Evolutionary conservation across 1,284 basidiomycete species (phyloP).

Genomic region (Sutorius eximius): DNA sequence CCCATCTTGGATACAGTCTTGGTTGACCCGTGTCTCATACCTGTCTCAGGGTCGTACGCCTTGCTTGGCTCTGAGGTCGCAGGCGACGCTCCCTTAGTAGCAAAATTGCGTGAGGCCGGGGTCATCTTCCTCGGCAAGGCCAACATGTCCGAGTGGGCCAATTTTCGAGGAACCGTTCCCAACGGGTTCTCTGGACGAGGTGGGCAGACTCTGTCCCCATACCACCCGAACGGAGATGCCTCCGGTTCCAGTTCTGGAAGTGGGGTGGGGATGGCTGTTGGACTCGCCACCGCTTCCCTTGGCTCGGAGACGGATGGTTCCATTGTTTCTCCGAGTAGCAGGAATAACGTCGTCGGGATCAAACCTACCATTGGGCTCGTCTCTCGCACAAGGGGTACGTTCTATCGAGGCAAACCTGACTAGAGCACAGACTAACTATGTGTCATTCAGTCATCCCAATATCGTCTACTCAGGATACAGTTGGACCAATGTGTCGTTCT

Average conservation of each 20-base stretch:
- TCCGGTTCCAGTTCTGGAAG: constrained; percentile 55
- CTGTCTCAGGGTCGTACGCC: constrained; percentile 48
- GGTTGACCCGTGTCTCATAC: not conserved
- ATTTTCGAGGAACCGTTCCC: constrained; percentile 45
- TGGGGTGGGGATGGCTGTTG: constrained; percentile 49
- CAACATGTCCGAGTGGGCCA: constrained; percentile 51
- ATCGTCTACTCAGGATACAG: constrained; percentile 50
- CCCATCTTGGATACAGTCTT: not conserved
- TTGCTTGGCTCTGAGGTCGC: constrained; percentile 60
- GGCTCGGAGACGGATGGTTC: constrained; percentile 55
- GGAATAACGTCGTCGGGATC: constrained; percentile 50
- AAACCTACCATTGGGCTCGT: constrained; percentile 55
- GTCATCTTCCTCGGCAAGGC: constrained; percentile 56
- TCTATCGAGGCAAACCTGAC: not conserved
- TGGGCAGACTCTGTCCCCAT: constrained; percentile 51
- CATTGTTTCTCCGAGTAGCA: constrained; percentile 43
- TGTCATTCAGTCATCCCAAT: constrained; percentile 46
- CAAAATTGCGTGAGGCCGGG: constrained; percentile 55
- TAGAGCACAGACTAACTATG: not conserved
- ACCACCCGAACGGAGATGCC: constrained; percentile 49
- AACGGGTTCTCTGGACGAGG: constrained; percentile 53
- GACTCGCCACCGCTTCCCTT: constrained; percentile 49
- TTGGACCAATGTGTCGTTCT: constrained; percentile 49
- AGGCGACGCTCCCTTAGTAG: constrained; percentile 60
- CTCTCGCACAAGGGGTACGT: constrained; percentile 46